A percentile compares a stretch with the other conserved stretches of the same genome.
Conservation (phyloP, 2,329 filamentous ascomycete species). For the Pseudogymnoascus sp. region DNA sequence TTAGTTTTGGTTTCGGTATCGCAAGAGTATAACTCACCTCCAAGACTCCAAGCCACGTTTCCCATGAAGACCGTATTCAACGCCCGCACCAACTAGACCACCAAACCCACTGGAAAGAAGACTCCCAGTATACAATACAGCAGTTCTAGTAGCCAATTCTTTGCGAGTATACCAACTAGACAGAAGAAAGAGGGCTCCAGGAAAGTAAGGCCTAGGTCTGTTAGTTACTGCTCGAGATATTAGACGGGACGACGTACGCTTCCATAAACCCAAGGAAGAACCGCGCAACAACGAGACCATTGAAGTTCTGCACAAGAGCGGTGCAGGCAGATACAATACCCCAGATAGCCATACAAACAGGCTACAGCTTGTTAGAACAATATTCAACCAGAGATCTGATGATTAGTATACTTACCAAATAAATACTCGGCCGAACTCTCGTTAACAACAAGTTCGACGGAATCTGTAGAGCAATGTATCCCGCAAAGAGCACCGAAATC, state of each 20-base stretch:
- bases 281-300: conserved; percentile 21
- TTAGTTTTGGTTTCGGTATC: background rate
- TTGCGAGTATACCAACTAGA: conserved; percentile 35
- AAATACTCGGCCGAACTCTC: conserved; percentile 31
- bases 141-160: conserved; percentile 37
- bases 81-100: conserved; percentile 33
- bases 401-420: background rate
- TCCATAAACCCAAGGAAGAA: conserved; percentile 28
- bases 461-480: conserved; percentile 43
- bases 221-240: conserved; percentile 39
- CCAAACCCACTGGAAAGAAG: conserved; percentile 34
- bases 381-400: background rate
- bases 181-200: conserved; percentile 39
- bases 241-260: conserved; percentile 32
- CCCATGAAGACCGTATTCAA: conserved; percentile 21
- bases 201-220: conserved; percentile 39
- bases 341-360: conserved; percentile 32
- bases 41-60: conserved; percentile 8
- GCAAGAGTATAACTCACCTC: background rate
- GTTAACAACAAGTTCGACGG: conserved; percentile 43
- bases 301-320: conserved; percentile 29
- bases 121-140: conserved; percentile 25
- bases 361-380: conserved; percentile 9
- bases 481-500: conserved; percentile 27
- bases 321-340: conserved; percentile 37